Conservation (phyloP, 2,329 filamentous ascomycete species). For the Venturia aucupariae region DNA sequence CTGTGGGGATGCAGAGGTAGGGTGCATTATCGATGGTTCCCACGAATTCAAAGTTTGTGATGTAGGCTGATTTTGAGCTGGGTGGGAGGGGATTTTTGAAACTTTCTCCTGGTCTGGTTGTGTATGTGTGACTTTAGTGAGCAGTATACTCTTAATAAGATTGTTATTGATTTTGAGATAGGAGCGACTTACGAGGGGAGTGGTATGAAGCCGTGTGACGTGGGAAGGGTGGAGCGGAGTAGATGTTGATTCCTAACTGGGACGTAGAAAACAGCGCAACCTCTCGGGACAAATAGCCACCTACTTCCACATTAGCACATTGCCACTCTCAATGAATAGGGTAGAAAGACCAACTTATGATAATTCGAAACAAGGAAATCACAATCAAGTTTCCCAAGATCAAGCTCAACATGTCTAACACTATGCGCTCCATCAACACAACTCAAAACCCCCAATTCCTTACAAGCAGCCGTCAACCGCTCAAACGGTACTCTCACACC, state of each 20-base stretch:
- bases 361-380: conserved; percentile 85
- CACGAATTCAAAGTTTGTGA: conserved; percentile 64
- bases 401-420: conserved; percentile 66
- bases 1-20: conserved; percentile 62
- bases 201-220: conserved; percentile 67
- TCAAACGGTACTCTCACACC: conserved; percentile 76
- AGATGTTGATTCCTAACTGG: conserved; percentile 65
- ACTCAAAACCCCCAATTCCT: conserved; percentile 57
- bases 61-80: conserved; percentile 49
- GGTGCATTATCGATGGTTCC: conserved; percentile 66
- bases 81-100: conserved; percentile 32
- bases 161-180: not conserved
- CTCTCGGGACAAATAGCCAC: conserved; percentile 76
- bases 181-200: conserved; percentile 14
- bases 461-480: conserved; percentile 53
- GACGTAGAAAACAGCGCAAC: conserved; percentile 73
- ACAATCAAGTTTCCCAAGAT: conserved; percentile 57
- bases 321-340: not conserved
- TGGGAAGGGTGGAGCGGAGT: conserved; percentile 66
- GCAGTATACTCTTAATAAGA: conserved; percentile 2
- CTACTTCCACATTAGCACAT: conserved; percentile 23
- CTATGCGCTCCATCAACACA: conserved; percentile 80
- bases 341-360: conserved; percentile 50
- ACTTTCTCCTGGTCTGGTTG: not conserved
- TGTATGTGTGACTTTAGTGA: not conserved